Conservation (phyloP, 1,139 yeast species). For the Yamadazyma sp. region DNA sequence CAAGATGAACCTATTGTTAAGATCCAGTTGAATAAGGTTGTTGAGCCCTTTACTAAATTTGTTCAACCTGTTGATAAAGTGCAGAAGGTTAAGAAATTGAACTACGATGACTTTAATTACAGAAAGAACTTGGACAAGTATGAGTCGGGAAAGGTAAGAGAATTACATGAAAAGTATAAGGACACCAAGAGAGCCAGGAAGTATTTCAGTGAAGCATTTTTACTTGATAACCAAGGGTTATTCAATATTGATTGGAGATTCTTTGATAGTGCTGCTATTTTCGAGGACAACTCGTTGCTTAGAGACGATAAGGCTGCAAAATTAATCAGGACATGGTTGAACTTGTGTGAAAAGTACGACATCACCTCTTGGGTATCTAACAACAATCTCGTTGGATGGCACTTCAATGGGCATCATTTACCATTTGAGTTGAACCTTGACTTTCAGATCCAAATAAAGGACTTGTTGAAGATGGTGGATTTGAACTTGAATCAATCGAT, state of each 20-base stretch:
- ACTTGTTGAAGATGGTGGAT: slow-evolving; percentile 39
- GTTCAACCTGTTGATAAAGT: slow-evolving; percentile 3
- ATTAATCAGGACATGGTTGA: slow-evolving; percentile 32
- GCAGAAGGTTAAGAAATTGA: slow-evolving; percentile 7
- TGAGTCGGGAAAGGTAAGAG: slow-evolving; percentile 8
- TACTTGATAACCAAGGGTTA: slow-evolving; percentile 25
- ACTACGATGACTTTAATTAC: slow-evolving; percentile 14
- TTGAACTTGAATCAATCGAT: slow-evolving; percentile 39
- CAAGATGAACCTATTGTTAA: not conserved
- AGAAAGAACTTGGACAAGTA: slow-evolving; percentile 4
- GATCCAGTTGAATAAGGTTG: slow-evolving; percentile 5
- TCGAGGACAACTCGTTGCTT: slow-evolving; percentile 19
- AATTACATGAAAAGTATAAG: slow-evolving; percentile 11
- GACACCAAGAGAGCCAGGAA: slow-evolving; percentile 26
- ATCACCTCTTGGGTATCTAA: slow-evolving; percentile 48
- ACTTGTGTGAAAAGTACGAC: slow-evolving; percentile 26
- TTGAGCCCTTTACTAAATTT: slow-evolving; percentile 7
- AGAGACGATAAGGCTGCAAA: slow-evolving; percentile 27
- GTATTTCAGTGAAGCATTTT: slow-evolving; percentile 52
- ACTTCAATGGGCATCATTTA: slow-evolving; percentile 52
- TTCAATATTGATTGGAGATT: slow-evolving; percentile 46
- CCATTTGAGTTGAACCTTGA: slow-evolving; percentile 56
- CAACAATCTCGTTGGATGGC: slow-evolving; percentile 52
- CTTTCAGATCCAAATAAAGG: slow-evolving; percentile 50
- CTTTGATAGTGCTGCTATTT: slow-evolving; percentile 28